phyloP scores from a whole-genome alignment of 176 grass and related monocot genomes.

The Raddia guianensis region DNA sequence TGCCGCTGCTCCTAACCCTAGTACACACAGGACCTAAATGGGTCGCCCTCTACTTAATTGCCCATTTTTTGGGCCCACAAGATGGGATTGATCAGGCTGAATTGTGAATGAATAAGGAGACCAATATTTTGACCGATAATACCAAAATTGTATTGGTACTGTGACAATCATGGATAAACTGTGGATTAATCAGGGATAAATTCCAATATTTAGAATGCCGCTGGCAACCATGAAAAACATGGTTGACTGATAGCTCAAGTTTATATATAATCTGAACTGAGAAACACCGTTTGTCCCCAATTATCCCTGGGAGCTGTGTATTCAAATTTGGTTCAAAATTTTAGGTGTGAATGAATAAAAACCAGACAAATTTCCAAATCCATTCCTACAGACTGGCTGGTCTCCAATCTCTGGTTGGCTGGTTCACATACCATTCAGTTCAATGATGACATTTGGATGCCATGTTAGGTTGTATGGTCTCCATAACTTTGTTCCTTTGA shows the following conservation, averaged over 20 bases:
- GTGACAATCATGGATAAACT: no score
- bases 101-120: no score
- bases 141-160: no score
- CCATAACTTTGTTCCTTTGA: conserved; percentile 33
- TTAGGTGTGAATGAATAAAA: neutral
- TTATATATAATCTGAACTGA: neutral
- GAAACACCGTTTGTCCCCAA: conserved; percentile 15
- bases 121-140: no score
- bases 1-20: no score
- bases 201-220: no score
- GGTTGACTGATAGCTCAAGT: neutral
- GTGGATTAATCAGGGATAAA: no score
- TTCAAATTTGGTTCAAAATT: conserved; percentile 7
- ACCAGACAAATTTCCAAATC: neutral
- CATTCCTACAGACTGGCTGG: neutral
- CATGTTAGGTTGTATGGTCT: conserved; percentile 25
- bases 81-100: no score
- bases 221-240: neutral
- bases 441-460: conserved; percentile 11
- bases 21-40: no score
- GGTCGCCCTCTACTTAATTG: no score
- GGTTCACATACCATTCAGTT: conserved; percentile 8
- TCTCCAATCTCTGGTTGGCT: conserved; percentile 12
- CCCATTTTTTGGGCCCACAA: no score
- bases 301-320: neutral